A percentile compares a stretch with the other conserved stretches of the same genome.
Conservation (phyloP, 2,329 filamentous ascomycete species). For the Colletotrichum echinochloae region DNA sequence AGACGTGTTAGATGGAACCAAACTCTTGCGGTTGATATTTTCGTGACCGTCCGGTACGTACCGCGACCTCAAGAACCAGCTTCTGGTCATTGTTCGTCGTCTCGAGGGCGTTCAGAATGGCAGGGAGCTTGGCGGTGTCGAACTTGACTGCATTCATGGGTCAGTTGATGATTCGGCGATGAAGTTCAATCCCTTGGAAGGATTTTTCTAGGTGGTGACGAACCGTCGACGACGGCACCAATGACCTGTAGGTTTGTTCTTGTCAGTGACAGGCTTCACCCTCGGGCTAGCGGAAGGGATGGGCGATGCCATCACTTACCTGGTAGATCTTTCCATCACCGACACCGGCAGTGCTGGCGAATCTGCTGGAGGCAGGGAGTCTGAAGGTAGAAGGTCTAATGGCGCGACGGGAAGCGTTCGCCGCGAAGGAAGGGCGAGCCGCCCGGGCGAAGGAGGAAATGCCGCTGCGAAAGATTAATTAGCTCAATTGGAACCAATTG, state of each 20-base stretch:
- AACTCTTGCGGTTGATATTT: slow-evolving; percentile 19
- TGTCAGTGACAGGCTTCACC: slow-evolving; percentile 47
- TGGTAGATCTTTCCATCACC: slow-evolving; percentile 78
- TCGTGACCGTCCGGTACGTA: slow-evolving; percentile 61
- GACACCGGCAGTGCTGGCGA: slow-evolving; percentile 69
- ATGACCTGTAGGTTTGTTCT: slow-evolving; percentile 85
- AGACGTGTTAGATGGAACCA: slow-evolving; percentile 52
- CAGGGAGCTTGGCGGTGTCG: slow-evolving; percentile 89
- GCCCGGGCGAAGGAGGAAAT: slow-evolving; percentile 74
- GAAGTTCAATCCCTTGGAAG: slow-evolving; percentile 13
- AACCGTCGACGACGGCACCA: slow-evolving; percentile 98
- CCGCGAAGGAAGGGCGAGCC: slow-evolving; percentile 71
- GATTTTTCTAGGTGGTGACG: slow-evolving; percentile 55
- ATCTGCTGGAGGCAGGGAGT: slow-evolving; percentile 67
- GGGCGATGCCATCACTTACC: slow-evolving; percentile 56
- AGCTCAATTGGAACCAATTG: slow-evolving; percentile 68
- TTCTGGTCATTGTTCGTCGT: slow-evolving; percentile 93
- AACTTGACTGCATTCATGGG: slow-evolving; percentile 82
- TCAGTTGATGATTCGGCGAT: slow-evolving; percentile 30
- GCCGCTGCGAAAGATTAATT: slow-evolving; percentile 65
- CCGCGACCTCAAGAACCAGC: slow-evolving; percentile 95
- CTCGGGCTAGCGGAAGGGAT: slow-evolving; percentile 27
- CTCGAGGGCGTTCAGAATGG: slow-evolving; percentile 97
- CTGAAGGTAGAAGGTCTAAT: slow-evolving; percentile 67
- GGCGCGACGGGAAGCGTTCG: slow-evolving; percentile 67